phyloP scores from a whole-genome alignment of 495 filamentous ascomycete genomes.

The Penicillium daleae region DNA sequence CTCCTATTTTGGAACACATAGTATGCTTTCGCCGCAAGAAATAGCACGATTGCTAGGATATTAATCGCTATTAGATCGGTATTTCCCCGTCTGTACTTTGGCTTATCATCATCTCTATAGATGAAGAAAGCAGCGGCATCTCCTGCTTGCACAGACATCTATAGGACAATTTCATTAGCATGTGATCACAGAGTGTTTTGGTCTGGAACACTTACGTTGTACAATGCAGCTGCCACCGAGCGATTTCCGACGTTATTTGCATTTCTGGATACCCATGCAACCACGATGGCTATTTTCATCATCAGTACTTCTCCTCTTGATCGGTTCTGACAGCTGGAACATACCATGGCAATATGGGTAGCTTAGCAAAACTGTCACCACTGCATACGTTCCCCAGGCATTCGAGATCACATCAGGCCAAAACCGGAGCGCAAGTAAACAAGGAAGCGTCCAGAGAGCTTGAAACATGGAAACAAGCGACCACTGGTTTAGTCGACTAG shows the following conservation, averaged over 20 bases:
- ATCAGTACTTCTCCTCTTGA: neutral
- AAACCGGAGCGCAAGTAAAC: constrained; percentile 50
- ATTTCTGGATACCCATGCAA: constrained; percentile 63
- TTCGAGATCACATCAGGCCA: constrained; percentile 40
- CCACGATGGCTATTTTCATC: constrained; percentile 52
- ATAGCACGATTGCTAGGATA: constrained; percentile 43
- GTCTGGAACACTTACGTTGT: constrained; percentile 41
- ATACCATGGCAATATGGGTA: constrained; percentile 58
- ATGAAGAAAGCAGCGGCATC: constrained; percentile 57
- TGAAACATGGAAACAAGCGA: constrained; percentile 51
- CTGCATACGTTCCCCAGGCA: constrained; percentile 55
- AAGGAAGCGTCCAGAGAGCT: constrained; percentile 56
- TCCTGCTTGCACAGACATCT: constrained; percentile 51
- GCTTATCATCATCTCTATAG: constrained; percentile 59
- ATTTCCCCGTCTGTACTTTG: constrained; percentile 56
- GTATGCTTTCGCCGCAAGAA: constrained; percentile 34
- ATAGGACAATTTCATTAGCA: constrained; percentile 5
- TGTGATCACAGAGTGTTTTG: neutral
- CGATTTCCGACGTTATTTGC: constrained; percentile 64
- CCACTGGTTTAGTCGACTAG: constrained; percentile 54
- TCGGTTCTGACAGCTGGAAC: neutral
- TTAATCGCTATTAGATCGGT: constrained; percentile 48
- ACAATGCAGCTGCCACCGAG: constrained; percentile 60
- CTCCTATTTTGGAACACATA: constrained; percentile 39
- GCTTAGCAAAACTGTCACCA: constrained; percentile 52